These are phyloP conservation scores for Yamadazyma buinensis DNA, from an alignment of 1,139 yeast genomes.

Conservation along the genomic window DNA sequence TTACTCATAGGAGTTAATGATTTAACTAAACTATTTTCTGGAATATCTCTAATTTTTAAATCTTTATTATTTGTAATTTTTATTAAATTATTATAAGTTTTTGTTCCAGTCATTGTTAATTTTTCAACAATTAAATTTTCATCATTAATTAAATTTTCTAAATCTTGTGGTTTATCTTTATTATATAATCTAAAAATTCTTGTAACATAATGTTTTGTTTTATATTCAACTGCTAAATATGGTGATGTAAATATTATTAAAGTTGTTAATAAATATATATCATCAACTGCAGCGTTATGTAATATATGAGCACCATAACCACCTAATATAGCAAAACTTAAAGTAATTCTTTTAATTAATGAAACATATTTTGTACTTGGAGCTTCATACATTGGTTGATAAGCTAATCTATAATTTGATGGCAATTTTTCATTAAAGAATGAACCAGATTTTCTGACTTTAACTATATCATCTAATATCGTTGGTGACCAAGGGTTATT, in stretches of 20 bases:
- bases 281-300: constrained; percentile 55
- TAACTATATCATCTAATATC: constrained; percentile 34
- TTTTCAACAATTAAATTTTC: constrained; percentile 71
- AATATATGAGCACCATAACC: constrained; percentile 53
- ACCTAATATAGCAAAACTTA: constrained; percentile 55
- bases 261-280: constrained; percentile 45
- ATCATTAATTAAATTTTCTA: constrained; percentile 54
- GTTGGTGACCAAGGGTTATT: constrained; percentile 52
- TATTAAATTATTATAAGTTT: constrained; percentile 59
- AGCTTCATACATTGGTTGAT: constrained; percentile 52
- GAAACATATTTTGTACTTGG: constrained; percentile 57
- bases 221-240: constrained; percentile 46
- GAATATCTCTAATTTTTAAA: constrained; percentile 32
- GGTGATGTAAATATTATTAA: constrained; percentile 43
- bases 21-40: constrained; percentile 10
- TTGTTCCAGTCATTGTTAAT: constrained; percentile 62
- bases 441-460: constrained; percentile 23
- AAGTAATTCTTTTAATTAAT: constrained; percentile 48
- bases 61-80: constrained; percentile 40
- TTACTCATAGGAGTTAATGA: constrained; percentile 53
- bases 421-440: constrained; percentile 31
- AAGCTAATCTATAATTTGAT: constrained; percentile 45
- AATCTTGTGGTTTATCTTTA: constrained; percentile 59
- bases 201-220: constrained; percentile 66
- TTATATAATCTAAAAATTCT: constrained; percentile 69